Evolutionary conservation across 2,329 filamentous ascomycete genomes (phyloP).

Genomic region (Colletotrichum simmondsii): DNA sequence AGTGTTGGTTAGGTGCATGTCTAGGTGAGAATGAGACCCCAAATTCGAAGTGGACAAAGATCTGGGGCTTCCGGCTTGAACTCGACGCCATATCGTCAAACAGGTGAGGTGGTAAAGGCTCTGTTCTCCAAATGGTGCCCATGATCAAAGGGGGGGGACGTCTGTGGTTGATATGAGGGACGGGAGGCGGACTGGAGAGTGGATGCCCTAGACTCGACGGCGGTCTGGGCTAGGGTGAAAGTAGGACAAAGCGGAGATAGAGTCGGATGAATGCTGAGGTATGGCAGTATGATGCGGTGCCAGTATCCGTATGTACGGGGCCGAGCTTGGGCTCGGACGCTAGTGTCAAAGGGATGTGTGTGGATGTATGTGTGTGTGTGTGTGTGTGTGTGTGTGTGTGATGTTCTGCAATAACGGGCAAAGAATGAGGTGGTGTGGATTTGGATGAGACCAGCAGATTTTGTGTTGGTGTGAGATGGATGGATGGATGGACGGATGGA

Average conservation of each 20-base stretch:
- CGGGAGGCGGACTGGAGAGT: slow-evolving; percentile 10
- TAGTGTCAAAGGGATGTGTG: slow-evolving; percentile 27
- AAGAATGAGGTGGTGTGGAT: neutral
- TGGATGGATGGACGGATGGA: neutral
- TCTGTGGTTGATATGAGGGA: slow-evolving; percentile 27
- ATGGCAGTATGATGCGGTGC: slow-evolving; percentile 1
- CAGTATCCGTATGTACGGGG: slow-evolving; percentile 18
- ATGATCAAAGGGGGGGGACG: slow-evolving; percentile 34
- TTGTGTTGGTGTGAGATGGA: neutral
- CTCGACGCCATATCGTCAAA: slow-evolving; percentile 40
- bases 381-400: neutral
- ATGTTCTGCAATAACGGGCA: slow-evolving; percentile 3
- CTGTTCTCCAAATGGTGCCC: slow-evolving; percentile 35
- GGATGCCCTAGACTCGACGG: slow-evolving; percentile 20
- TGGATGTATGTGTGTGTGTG: no score
- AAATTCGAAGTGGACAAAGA: slow-evolving; percentile 64
- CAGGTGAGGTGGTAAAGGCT: slow-evolving; percentile 38
- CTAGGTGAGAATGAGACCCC: slow-evolving; percentile 61
- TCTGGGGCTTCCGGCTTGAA: slow-evolving; percentile 49
- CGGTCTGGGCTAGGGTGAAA: slow-evolving; percentile 23
- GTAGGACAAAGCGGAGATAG: slow-evolving; percentile 31
- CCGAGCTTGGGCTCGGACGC: slow-evolving; percentile 28
- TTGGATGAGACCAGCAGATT: neutral
- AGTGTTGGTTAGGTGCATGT: slow-evolving; percentile 54
- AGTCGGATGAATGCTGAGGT: slow-evolving; percentile 21